A percentile compares a stretch with the other conserved stretches of the same genome.
phyloP scores from a whole-genome alignment of 78 protist species.

The Dictyostelium brefeldianum region DNA sequence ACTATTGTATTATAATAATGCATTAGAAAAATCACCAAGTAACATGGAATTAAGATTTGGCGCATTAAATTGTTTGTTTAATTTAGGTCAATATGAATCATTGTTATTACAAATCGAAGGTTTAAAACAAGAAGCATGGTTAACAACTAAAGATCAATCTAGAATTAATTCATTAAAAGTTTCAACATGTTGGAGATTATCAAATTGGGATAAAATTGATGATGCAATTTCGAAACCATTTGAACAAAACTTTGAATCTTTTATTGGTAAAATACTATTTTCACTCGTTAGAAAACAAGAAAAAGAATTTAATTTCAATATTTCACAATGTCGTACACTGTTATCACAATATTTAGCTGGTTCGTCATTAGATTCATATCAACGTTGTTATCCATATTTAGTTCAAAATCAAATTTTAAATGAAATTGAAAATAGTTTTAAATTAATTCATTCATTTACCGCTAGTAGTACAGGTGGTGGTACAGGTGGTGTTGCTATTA shows the following conservation, averaged over 20 bases:
- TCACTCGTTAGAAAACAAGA: conserved; percentile 29
- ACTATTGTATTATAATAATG: conserved; percentile 44
- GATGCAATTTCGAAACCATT: neutral
- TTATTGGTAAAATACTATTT: conserved; percentile 24
- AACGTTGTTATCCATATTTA: conserved; percentile 82
- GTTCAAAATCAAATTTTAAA: conserved; percentile 83
- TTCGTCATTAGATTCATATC: conserved; percentile 84
- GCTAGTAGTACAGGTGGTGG: neutral
- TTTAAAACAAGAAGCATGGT: conserved; percentile 6
- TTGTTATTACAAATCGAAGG: conserved; percentile 39
- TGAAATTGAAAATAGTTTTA: conserved; percentile 86
- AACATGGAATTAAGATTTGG: conserved; percentile 24
- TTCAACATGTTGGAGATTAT: conserved; percentile 68
- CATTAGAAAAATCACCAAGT: conserved; percentile 4
- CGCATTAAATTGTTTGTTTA: conserved; percentile 28
- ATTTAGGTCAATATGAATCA: conserved; percentile 58
- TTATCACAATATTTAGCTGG: conserved; percentile 63
- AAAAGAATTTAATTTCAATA: conserved; percentile 23
- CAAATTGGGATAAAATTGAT: conserved; percentile 56
- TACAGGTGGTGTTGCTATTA: neutral
- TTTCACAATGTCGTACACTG: conserved; percentile 3
- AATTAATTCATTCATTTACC: neutral
- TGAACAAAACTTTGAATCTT: conserved; percentile 60
- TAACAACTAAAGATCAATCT: neutral
- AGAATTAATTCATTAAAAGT: conserved; percentile 7